These are phyloP conservation scores for Chaetomiaceae sp. DNA, from an alignment of 2,329 filamentous ascomycete genomes.

Conservation along the genomic window DNA sequence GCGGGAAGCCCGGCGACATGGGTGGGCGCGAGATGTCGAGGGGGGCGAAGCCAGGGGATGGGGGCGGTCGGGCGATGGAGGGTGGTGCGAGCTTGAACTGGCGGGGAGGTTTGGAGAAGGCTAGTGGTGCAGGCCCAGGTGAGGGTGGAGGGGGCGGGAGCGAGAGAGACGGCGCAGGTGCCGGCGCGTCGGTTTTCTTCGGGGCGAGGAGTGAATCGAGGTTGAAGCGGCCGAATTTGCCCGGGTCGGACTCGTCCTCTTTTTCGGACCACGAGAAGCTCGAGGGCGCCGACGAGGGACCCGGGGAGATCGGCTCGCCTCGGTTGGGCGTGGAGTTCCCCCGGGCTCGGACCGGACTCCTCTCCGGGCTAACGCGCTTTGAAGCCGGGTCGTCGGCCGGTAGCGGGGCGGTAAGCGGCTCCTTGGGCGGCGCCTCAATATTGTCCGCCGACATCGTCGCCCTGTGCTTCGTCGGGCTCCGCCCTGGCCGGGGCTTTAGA, in stretches of 20 bases:
- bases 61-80: slow-evolving; percentile 9
- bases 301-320: slow-evolving; percentile 48
- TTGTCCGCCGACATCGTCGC: slow-evolving; percentile 54
- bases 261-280: slow-evolving; percentile 53
- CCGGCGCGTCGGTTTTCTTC: slow-evolving; percentile 28
- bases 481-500: slow-evolving; percentile 43
- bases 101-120: slow-evolving; percentile 31
- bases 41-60: slow-evolving; percentile 17
- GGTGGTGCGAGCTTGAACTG: slow-evolving; percentile 30
- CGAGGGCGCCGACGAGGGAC: slow-evolving; percentile 61
- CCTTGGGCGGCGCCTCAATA: slow-evolving; percentile 45
- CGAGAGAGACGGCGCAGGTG: slow-evolving; percentile 20
- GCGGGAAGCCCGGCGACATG: slow-evolving; percentile 24
- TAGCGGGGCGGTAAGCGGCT: slow-evolving; percentile 56
- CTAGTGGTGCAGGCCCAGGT: slow-evolving; percentile 18
- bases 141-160: slow-evolving; percentile 25
- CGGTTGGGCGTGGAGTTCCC: slow-evolving; percentile 48
- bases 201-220: slow-evolving; percentile 34
- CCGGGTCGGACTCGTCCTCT: slow-evolving; percentile 38
- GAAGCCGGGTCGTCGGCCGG: slow-evolving; percentile 46
- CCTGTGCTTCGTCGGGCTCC: slow-evolving; percentile 55
- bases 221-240: slow-evolving; percentile 37
- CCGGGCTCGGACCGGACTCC: slow-evolving; percentile 41
- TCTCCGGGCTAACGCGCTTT: slow-evolving; percentile 34
- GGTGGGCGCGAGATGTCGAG: slow-evolving; percentile 9